phyloP scores from a whole-genome alignment of 2,329 filamentous ascomycete genomes.

The Phaeoacremonium minimum region DNA sequence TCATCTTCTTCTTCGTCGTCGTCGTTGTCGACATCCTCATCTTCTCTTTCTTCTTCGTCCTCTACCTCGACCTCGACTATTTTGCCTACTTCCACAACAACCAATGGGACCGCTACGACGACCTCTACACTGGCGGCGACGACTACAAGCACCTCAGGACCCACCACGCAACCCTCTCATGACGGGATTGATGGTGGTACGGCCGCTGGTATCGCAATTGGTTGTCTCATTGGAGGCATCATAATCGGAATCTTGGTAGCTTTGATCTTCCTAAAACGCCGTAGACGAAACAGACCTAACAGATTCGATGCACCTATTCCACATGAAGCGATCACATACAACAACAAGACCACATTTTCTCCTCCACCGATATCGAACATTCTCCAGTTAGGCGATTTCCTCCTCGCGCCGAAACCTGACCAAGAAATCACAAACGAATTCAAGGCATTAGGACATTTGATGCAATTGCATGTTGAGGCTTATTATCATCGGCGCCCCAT shows the following conservation, averaged over 20 bases:
- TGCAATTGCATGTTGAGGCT: conserved; percentile 33
- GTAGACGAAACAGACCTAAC: conserved; percentile 2
- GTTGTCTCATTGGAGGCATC: conserved; percentile 20
- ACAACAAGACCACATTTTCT: not conserved
- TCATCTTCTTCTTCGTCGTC: no score
- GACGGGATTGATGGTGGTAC: conserved; percentile 5
- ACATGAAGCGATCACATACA: no score
- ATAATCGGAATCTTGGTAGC: conserved; percentile 17
- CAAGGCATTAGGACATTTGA: conserved; percentile 24
- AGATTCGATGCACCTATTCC: conserved; percentile 5
- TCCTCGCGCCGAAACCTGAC: conserved; percentile 29
- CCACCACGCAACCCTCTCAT: not conserved
- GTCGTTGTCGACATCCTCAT: not conserved
- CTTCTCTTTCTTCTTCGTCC: not conserved
- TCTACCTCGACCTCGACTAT: not conserved
- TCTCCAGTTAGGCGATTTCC: conserved; percentile 24
- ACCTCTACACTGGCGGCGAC: not conserved
- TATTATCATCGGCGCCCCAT: conserved; percentile 28
- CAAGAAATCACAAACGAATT: conserved; percentile 27
- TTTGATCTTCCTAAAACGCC: conserved; percentile 18
- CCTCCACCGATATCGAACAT: conserved; percentile 6
- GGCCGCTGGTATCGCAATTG: conserved; percentile 22
- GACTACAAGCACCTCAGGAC: not conserved
- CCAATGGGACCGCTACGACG: no score
- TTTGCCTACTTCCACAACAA: not conserved